Conservation (phyloP, 2,329 filamentous ascomycete species). For the Aureobasidium leucospermi region DNA sequence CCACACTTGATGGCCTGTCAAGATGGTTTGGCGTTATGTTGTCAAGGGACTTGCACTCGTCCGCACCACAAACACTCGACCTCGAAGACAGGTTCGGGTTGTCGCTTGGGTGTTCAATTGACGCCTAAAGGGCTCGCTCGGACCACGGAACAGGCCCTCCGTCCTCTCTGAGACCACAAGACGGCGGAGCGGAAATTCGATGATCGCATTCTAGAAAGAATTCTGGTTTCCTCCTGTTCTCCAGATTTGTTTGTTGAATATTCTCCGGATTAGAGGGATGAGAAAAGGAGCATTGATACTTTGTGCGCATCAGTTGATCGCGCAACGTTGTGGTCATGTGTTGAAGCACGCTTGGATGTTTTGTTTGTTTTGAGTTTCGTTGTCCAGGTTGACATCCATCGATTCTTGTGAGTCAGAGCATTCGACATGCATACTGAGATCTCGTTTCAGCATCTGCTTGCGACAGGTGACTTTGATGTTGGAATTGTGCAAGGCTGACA, state of each 20-base stretch:
- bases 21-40: neutral
- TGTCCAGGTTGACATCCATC: neutral
- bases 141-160: conserved; percentile 1
- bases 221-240: neutral
- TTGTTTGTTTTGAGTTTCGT: conserved; percentile 3
- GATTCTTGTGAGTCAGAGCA: neutral
- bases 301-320: conserved; percentile 3
- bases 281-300: conserved; percentile 3
- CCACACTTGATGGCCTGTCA: neutral
- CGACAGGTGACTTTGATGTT: neutral
- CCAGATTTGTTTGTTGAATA: neutral
- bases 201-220: neutral
- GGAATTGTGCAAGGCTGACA: neutral
- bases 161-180: neutral
- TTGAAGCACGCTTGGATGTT: neutral
- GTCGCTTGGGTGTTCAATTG: neutral
- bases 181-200: conserved; percentile 1
- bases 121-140: conserved; percentile 1
- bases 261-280: neutral
- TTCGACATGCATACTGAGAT: neutral
- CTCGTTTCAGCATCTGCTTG: neutral
- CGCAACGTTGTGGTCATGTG: conserved; percentile 5
- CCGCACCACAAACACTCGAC: neutral
- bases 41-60: neutral
- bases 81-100: neutral